These are phyloP conservation scores for Cystobasidium slooffiae DNA, from an alignment of 1,284 basidiomycete genomes.

Conservation along the genomic window DNA sequence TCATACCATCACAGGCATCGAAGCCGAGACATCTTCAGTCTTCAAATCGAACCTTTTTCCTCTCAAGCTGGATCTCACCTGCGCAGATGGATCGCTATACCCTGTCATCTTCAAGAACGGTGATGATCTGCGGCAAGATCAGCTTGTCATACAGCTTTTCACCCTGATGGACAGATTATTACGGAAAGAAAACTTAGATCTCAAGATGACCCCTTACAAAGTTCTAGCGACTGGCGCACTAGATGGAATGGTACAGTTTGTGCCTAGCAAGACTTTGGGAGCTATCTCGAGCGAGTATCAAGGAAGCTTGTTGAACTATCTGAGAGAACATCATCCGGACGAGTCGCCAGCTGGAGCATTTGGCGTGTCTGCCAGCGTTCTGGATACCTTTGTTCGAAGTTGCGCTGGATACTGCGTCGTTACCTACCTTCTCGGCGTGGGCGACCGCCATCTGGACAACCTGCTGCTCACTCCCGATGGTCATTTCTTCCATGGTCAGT, in stretches of 20 bases:
- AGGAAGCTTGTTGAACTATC: conserved; percentile 86
- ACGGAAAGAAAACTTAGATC: conserved; percentile 91
- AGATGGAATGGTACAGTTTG: conserved; percentile 96
- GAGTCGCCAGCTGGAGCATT: conserved; percentile 89
- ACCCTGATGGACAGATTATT: conserved; percentile 95
- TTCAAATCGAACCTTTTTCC: conserved; percentile 98
- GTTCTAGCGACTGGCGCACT: conserved; percentile 89
- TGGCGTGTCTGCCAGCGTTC: conserved; percentile 85
- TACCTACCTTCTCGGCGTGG: conserved; percentile 94
- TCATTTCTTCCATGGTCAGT: conserved; percentile 61
- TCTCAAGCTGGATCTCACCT: conserved; percentile 83
- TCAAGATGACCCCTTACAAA: conserved; percentile 89
- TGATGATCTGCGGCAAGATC: conserved; percentile 97
- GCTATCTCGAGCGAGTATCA: conserved; percentile 84
- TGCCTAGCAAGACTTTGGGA: conserved; percentile 92
- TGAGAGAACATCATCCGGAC: conserved; percentile 83
- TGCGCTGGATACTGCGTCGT: conserved; percentile 99
- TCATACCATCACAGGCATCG: conserved; percentile 79
- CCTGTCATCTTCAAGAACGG: conserved; percentile 98
- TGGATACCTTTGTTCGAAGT: conserved; percentile 95
- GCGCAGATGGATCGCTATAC: conserved; percentile 61
- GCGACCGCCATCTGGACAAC: conserved; percentile 97
- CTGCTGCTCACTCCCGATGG: conserved; percentile 90
- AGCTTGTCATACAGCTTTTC: conserved; percentile 94
- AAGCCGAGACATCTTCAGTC: conserved; percentile 86